Evolutionary conservation across 2,329 filamentous ascomycete species (phyloP).

Genomic region (Colletotrichum sp.): DNA sequence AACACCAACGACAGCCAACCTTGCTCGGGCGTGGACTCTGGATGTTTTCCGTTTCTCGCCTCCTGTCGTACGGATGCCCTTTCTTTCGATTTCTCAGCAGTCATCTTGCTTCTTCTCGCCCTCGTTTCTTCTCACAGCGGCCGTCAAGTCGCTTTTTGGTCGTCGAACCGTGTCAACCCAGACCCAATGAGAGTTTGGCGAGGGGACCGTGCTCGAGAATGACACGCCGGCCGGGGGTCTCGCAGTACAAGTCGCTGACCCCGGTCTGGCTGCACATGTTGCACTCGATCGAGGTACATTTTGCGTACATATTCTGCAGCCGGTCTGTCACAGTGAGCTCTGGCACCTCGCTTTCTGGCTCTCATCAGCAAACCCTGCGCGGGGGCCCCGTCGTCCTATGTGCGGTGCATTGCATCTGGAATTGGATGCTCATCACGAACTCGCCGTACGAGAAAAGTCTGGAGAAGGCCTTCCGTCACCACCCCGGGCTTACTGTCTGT

Average conservation of each 20-base stretch:
- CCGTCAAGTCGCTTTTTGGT: not conserved
- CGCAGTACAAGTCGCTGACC: not conserved
- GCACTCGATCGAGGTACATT: not conserved
- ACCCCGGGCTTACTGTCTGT: not conserved
- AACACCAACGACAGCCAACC: not conserved
- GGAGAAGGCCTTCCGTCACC: not conserved
- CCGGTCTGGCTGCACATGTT: not conserved
- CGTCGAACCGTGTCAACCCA: constrained; percentile 3
- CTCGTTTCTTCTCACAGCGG: not conserved
- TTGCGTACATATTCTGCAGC: not conserved
- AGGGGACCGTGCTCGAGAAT: constrained; percentile 4
- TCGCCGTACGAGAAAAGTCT: not conserved
- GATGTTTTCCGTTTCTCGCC: not conserved
- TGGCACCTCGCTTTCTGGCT: not conserved
- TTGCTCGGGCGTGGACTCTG: not conserved
- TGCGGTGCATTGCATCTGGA: not conserved
- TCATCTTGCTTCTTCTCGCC: not conserved
- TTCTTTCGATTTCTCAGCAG: not conserved
- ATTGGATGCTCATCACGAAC: not conserved
- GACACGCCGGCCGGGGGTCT: not conserved
- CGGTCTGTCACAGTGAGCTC: not conserved
- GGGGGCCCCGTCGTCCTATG: not conserved
- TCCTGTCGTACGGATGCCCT: not conserved
- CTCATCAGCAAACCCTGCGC: not conserved
- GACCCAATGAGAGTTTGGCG: not conserved